Evolutionary conservation across 805 yeast genomes (phyloP), one percentile per base, ranked within the genome.

Genomic region (Saccharomycopsis babjevae): DNA sequence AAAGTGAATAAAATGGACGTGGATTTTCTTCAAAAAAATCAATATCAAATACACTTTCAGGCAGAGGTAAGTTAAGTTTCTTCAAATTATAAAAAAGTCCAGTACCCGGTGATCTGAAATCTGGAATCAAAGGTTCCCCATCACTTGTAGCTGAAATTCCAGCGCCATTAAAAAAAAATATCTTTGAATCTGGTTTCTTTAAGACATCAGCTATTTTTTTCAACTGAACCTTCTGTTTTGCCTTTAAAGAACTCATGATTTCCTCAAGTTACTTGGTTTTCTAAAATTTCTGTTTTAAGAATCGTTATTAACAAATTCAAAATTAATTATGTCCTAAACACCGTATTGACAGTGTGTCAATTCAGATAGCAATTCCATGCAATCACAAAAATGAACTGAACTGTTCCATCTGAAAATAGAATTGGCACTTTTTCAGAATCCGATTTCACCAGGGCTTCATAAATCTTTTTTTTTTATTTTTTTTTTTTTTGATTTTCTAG

Each of bases 11-110:
- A 69, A 93, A 93, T 0, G 97, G 94, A 62, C 82, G 78, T 0
- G 98, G 98, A 58, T 81, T 80, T 60, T 86, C 77, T 55, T 79
- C 74, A 72, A 90, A 89, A 70, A 82, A 93, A 20, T 85, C 92
- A 50, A 93, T 85, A 69, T 92, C 97, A 70, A 93, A 93, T 1
- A 93, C 97, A 0, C 97, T 97, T 70, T 93, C 99, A 0, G 97
- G 94, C 70, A 83, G 91, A 5, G 98, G 98, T 57, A 93, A 75
- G 40, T 88, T 79, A 43, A 92, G 76, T 65, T 83, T 78, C 22
- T 86, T 78, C 58, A 93, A 75, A 70, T 93, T 93, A 65, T 91
- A 82, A 68, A 93, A 93, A 6, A 93, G 78, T 0, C 96, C 96
- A 0, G 98, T 93, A 52, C 83, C 81, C 0, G 97, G 97, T 20